A percentile compares a stretch with the other conserved stretches of the same genome.
Evolutionary conservation across 2,329 filamentous ascomycete genomes (phyloP).

Genomic region (Penicillium sp.): DNA sequence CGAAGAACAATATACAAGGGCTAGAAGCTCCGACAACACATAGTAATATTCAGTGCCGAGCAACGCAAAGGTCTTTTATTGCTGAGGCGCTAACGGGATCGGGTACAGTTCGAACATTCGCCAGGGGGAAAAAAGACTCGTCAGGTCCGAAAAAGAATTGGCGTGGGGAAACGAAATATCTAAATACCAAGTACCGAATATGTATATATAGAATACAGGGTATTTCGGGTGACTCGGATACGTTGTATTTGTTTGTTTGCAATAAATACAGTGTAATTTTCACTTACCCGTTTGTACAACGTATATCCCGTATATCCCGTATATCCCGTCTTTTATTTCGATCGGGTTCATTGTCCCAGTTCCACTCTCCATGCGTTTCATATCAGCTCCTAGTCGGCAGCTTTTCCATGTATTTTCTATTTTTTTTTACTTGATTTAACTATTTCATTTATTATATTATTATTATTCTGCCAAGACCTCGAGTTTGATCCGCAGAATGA

Average conservation of each 20-base stretch:
- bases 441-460: neutral
- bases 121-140: neutral
- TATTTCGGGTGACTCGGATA: neutral
- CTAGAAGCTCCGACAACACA: constrained; percentile 9
- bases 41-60: neutral
- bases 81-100: neutral
- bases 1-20: neutral
- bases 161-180: neutral
- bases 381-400: neutral
- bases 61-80: neutral
- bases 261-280: neutral
- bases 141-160: constrained; percentile 6
- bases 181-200: neutral
- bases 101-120: neutral
- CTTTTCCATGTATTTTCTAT: neutral
- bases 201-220: neutral
- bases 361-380: neutral
- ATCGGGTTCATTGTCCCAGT: neutral
- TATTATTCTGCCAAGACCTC: constrained; percentile 2
- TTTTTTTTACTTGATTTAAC: neutral
- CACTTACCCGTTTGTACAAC: neutral
- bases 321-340: neutral
- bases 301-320: neutral
- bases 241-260: neutral
- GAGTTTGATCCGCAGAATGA: constrained; percentile 5